Base-by-base conservation (phyloP, 2,329 filamentous ascomycete species). In the Epicoccum nigrum region DNA sequence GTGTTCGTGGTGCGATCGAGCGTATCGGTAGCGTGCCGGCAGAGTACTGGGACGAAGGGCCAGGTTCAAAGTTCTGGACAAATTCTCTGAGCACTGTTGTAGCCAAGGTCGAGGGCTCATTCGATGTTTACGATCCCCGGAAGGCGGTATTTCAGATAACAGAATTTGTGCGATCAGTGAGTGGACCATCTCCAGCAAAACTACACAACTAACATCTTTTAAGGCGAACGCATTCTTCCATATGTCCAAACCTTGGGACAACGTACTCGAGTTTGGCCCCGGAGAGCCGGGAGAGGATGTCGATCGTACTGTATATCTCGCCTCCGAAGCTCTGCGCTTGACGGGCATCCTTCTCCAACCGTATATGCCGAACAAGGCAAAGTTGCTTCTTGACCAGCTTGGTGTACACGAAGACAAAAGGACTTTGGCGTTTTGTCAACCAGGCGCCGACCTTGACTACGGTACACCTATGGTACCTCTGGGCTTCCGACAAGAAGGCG, bases 341-440 rank as follows among this genome's bases (percentile, higher is more conserved):
- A 79, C 81, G 0, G 90, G 87, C 12, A 96, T 99, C 61, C 78
- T 97, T 38, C 77, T 99, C 35, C 92, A 96, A 72, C 92, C 94
- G 1, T 90, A 92, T 67, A 96, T 99, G 82, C 94, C 94, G 0
- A 79, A 77, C 32, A 96, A 95, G 72, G 83, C 90, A 38, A 74
- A 75, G 9, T 77, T 84, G 59, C 74, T 97, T 25, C 81, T 99
- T 0, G 88, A 96, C 69, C 82, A 87, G 64, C 77, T 99, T 7
- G 87, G 89, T 1, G 92, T 99, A 4, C 75, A 78, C 3, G 69
- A 77, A 7, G 79, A 82, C 8, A 83, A 82, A 44, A 81, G 93
- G 49, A 82, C 77, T 0, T 82, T 91, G 53, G 76, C 81, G 15
- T 82, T 85, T 68, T 87, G 90, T 4, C 69, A 60, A 20, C 75